These are phyloP conservation scores for Aspergillus flavus DNA, from an alignment of 2,329 filamentous ascomycete species.

Conservation along the genomic window DNA sequence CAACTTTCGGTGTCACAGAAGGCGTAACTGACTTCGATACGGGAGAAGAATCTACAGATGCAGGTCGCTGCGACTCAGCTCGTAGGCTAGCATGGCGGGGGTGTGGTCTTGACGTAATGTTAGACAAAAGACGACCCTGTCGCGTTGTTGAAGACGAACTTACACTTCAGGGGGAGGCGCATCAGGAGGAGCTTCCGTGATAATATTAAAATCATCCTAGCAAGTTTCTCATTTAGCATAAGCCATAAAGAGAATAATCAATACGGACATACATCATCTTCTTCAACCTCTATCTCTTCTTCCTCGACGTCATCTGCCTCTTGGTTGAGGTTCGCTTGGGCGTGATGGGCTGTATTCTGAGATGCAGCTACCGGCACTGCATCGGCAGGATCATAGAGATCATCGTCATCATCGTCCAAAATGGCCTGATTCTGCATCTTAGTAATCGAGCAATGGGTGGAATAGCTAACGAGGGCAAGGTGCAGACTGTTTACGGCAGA, in stretches of 20 bases:
- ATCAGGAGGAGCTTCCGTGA: slow-evolving; percentile 50
- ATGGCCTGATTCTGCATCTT: slow-evolving; percentile 20
- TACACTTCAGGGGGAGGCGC: slow-evolving; percentile 41
- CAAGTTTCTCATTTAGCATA: not conserved
- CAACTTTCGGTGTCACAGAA: slow-evolving; percentile 33
- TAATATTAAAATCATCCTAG: slow-evolving; percentile 54
- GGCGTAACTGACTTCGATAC: slow-evolving; percentile 40
- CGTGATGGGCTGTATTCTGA: slow-evolving; percentile 32
- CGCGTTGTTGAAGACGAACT: slow-evolving; percentile 21
- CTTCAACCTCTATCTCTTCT: slow-evolving; percentile 47
- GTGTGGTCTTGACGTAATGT: slow-evolving; percentile 36
- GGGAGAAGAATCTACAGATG: slow-evolving; percentile 35
- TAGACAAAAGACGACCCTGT: slow-evolving; percentile 15
- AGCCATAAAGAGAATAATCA: not conserved
- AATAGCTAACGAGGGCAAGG: slow-evolving; percentile 10
- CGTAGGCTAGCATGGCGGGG: slow-evolving; percentile 41
- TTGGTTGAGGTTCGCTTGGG: slow-evolving; percentile 31
- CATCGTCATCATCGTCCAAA: slow-evolving; percentile 53
- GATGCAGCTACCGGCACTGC: slow-evolving; percentile 33
- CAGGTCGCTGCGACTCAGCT: slow-evolving; percentile 37
- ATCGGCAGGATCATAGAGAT: slow-evolving; percentile 49
- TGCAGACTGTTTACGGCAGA: slow-evolving; percentile 22
- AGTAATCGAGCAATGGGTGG: slow-evolving; percentile 5
- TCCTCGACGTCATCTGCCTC: slow-evolving; percentile 40
- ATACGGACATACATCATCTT: slow-evolving; percentile 31